phyloP scores from a whole-genome alignment of 768 basidiomycete species.

The Neoboletus subvelutipes region DNA sequence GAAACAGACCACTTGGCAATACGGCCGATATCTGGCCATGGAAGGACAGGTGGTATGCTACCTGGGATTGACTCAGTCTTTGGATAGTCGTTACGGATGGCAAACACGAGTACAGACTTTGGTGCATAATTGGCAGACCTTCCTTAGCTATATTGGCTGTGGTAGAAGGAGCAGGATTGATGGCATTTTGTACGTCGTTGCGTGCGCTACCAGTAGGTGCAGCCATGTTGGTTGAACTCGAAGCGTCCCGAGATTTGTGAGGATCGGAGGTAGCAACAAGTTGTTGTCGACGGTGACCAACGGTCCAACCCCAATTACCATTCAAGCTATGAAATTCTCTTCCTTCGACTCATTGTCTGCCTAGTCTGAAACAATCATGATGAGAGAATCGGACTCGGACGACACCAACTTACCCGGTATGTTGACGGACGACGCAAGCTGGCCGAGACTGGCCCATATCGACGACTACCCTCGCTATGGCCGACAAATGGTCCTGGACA shows the following conservation, averaged over 20 bases:
- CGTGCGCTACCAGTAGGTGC: slow-evolving; percentile 1
- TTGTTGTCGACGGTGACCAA: not conserved
- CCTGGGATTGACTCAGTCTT: slow-evolving; percentile 16
- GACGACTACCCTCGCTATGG: slow-evolving; percentile 90
- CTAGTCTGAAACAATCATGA: not conserved
- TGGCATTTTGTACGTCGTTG: slow-evolving; percentile 16
- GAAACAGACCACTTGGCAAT: slow-evolving; percentile 96
- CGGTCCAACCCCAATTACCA: not conserved
- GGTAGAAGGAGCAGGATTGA: slow-evolving; percentile 15
- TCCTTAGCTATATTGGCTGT: slow-evolving; percentile 29
- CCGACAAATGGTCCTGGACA: slow-evolving; percentile 92
- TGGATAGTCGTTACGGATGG: not conserved
- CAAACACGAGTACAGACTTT: slow-evolving; percentile 27
- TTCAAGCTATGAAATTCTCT: not conserved
- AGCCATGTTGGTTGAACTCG: slow-evolving; percentile 13
- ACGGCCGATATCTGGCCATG: slow-evolving; percentile 82
- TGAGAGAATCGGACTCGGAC: not conserved
- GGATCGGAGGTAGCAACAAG: not conserved
- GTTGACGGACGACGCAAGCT: slow-evolving; percentile 13
- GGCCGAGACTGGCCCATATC: slow-evolving; percentile 38
- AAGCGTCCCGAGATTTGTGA: not conserved
- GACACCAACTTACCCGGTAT: not conserved
- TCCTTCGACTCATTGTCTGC: not conserved
- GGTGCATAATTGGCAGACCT: slow-evolving; percentile 39
- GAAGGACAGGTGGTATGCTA: slow-evolving; percentile 50